Evolutionary conservation across 179 eudicot species (phyloP), one percentile per base, ranked within the genome.

Genomic region (Spergularia azorica): DNA sequence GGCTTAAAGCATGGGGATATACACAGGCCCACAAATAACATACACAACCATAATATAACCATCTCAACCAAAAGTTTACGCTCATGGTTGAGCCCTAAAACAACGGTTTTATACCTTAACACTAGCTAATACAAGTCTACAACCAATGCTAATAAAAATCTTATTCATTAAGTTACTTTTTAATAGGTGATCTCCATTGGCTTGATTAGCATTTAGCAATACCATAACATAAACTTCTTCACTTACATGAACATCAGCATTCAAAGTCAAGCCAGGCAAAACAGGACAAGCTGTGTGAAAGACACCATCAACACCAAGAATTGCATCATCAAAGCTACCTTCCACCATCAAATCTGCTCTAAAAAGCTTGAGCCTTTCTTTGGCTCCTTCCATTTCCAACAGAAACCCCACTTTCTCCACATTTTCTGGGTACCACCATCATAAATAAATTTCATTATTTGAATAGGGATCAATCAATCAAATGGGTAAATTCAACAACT

Each of bases 211-310:
- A 46, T 46, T n/a, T n/a, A n/a, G n/a, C n/a, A n/a, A n/a, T n/a
- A n/a, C n/a, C n/a, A 12, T 10, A 15, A 55, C 5, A 55, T 55
- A 55, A 11, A 55, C 0, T 8, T 17, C 4, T 5, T 15, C 56
- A 20, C 57, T 80, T 89, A 84, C 98, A 82, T 90, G 87, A 79
- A 90, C 70, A 72, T 90, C 85, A 36, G 87, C 66, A 68, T 36
- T 26, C 71, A 87, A 54, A 74, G 7, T 46, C 17, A 2, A 84
- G 86, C 36, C 46, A 92, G 77, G 9, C 8, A 90, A 78, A 10
- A 94, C 98, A 18, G 98, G 97, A 76, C 91, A 90, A 43, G 98
- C 98, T 51, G 95, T 85, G 72, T 94, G 98, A 74, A 94, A 90
- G 70, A 94, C 94, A 0, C 97, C 98, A 70, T 90, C 90, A 46